These are phyloP conservation scores for Cystobasidium slooffiae DNA, from an alignment of 1,284 basidiomycete genomes.

Conservation along the genomic window DNA sequence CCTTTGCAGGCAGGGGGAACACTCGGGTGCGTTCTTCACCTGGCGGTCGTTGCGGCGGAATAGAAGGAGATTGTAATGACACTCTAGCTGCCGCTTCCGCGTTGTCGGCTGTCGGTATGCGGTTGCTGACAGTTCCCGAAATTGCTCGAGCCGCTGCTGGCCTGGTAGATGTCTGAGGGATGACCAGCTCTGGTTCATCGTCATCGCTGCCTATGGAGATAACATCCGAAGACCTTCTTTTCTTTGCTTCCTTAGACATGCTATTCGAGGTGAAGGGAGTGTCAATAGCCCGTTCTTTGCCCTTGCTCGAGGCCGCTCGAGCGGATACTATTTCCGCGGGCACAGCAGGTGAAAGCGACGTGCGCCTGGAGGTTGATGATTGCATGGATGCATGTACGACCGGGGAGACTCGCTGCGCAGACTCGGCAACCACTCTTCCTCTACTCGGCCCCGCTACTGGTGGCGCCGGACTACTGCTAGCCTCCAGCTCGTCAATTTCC, in stretches of 20 bases:
- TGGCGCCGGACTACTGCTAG: not conserved
- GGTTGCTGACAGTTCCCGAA: not conserved
- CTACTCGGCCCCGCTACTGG: not conserved
- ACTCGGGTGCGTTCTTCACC: constrained; percentile 7
- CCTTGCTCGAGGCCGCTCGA: not conserved
- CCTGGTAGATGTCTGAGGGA: not conserved
- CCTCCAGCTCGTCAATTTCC: constrained; percentile 15
- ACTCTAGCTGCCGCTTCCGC: not conserved
- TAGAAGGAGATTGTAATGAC: not conserved
- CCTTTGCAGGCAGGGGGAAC: constrained; percentile 7
- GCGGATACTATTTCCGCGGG: not conserved
- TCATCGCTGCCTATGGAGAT: constrained; percentile 4
- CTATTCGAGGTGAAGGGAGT: not conserved
- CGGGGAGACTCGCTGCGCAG: not conserved
- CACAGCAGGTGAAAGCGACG: not conserved
- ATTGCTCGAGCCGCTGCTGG: not conserved
- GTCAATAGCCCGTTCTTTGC: not conserved
- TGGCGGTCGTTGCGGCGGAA: not conserved
- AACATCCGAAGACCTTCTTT: not conserved
- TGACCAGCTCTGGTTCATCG: not conserved
- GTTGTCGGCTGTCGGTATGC: not conserved
- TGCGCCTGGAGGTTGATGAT: not conserved
- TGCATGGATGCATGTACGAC: not conserved
- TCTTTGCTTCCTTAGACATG: not conserved
- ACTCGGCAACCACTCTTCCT: too few relatives aligned